Percentiles rank a stretch among this genome's conserved stretches.
Conservation (phyloP, 108 stramenopile species). For the Hondaea fermentalgiana region DNA sequence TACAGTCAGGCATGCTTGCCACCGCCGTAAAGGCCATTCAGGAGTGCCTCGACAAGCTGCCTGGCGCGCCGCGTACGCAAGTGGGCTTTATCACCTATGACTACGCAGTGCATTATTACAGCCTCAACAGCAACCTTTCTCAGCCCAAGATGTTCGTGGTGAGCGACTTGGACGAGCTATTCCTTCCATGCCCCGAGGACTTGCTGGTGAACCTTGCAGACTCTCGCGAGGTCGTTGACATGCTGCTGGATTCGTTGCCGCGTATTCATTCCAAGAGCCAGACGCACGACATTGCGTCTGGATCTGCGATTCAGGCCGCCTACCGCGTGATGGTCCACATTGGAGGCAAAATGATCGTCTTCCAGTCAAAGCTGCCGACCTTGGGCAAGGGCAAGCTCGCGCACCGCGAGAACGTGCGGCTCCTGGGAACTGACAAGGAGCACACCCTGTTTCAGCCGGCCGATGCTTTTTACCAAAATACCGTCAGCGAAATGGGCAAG, state of each 20-base stretch:
- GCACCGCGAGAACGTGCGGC: slow-evolving; percentile 71
- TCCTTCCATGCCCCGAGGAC: slow-evolving; percentile 86
- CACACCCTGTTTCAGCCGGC: slow-evolving; percentile 74
- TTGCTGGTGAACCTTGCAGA: slow-evolving; percentile 87
- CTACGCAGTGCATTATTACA: slow-evolving; percentile 87
- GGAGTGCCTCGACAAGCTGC: slow-evolving; percentile 70
- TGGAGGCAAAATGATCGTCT: slow-evolving; percentile 92
- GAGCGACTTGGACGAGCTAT: slow-evolving; percentile 79
- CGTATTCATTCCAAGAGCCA: slow-evolving; percentile 75
- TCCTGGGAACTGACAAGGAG: slow-evolving; percentile 87
- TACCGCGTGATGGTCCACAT: slow-evolving; percentile 86
- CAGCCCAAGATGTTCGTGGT: slow-evolving; percentile 91
- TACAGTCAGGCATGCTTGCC: slow-evolving; percentile 72
- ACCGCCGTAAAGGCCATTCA: slow-evolving; percentile 68
- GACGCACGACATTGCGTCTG: slow-evolving; percentile 59
- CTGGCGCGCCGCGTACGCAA: slow-evolving; percentile 71
- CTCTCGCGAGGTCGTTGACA: slow-evolving; percentile 67
- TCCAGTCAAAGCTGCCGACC: slow-evolving; percentile 76
- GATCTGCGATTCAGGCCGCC: slow-evolving; percentile 85
- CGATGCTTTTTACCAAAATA: slow-evolving; percentile 76
- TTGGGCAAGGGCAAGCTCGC: slow-evolving; percentile 77
- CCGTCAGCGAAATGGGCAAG: slow-evolving; percentile 84
- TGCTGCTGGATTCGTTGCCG: slow-evolving; percentile 81
- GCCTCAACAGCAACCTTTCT: slow-evolving; percentile 63
- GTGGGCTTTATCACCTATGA: slow-evolving; percentile 90